These are phyloP conservation scores for Microbotryum lychnidis-dioicae DNA, from an alignment of 1,284 basidiomycete genomes.

Conservation along the genomic window DNA sequence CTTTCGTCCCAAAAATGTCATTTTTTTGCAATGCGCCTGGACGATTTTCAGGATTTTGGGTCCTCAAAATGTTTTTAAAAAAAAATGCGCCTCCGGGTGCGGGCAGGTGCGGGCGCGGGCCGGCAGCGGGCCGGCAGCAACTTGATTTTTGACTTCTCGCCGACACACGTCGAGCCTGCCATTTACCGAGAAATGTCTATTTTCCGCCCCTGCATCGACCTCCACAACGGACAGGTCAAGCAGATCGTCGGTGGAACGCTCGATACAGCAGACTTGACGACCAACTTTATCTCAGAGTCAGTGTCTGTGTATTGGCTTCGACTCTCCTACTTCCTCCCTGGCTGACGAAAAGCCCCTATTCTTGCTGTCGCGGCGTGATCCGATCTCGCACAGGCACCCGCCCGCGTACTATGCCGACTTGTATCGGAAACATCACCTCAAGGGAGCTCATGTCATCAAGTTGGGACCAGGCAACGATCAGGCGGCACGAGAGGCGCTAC, in stretches of 20 bases:
- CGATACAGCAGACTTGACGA: conserved; percentile 58
- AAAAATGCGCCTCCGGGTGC: too few species aligned
- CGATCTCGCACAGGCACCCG: conserved; percentile 55
- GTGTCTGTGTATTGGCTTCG: conserved; percentile 29
- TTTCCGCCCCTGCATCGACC: conserved; percentile 94
- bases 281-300: conserved; percentile 87
- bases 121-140: too few species aligned
- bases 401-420: conserved; percentile 72
- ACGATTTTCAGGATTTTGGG: too few species aligned
- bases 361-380: background rate
- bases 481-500: conserved; percentile 72
- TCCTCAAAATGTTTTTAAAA: too few species aligned
- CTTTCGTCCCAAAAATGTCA: too few species aligned
- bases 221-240: conserved; percentile 90
- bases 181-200: conserved; percentile 29
- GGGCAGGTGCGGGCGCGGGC: too few species aligned
- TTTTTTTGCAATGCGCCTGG: too few species aligned
- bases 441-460: conserved; percentile 93
- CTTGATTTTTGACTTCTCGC: too few species aligned
- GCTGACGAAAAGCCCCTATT: background rate
- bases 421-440: conserved; percentile 61
- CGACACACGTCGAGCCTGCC: too few species aligned
- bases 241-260: conserved; percentile 97
- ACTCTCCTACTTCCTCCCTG: background rate
- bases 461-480: conserved; percentile 79